Conservation (phyloP, 1,139 yeast genomes). For the Nakaseomyces uthaithaninus region DNA sequence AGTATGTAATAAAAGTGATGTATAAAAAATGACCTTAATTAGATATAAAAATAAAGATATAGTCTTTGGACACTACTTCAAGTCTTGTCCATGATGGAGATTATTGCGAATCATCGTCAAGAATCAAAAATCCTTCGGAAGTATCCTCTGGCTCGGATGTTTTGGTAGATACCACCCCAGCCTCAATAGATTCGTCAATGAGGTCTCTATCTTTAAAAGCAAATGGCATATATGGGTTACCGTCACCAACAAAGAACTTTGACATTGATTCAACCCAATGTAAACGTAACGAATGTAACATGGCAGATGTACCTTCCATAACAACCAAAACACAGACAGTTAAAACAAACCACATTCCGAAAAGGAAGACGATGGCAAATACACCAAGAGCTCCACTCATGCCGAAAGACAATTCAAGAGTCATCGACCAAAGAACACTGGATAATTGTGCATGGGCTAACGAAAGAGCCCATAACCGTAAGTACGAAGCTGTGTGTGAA, state of each 20-base stretch:
- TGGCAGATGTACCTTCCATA: conserved; percentile 99
- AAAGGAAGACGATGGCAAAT: conserved; percentile 62
- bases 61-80: too few relatives aligned
- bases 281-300: conserved; percentile 91
- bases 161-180: conserved; percentile 10
- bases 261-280: conserved; percentile 99
- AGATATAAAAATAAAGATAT: too few relatives aligned
- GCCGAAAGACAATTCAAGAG: conserved; percentile 76
- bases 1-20: neutral
- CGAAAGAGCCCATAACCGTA: conserved; percentile 94
- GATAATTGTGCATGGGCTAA: conserved; percentile 96
- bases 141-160: neutral
- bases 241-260: conserved; percentile 94
- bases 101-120: conserved; percentile 1
- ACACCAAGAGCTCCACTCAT: conserved; percentile 64
- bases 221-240: conserved; percentile 80
- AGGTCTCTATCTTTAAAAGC: conserved; percentile 39
- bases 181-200: conserved; percentile 11
- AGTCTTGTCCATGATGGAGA: too few relatives aligned
- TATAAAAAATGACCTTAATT: too few relatives aligned
- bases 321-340: conserved; percentile 86
- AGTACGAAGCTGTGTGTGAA: conserved; percentile 94
- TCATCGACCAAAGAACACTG: conserved; percentile 93
- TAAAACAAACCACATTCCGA: conserved; percentile 90
- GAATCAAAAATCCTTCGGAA: neutral